A percentile compares a stretch with the other conserved stretches of the same genome.
phyloP scores from a whole-genome alignment of 768 basidiomycete species.

The Russula foetens region DNA sequence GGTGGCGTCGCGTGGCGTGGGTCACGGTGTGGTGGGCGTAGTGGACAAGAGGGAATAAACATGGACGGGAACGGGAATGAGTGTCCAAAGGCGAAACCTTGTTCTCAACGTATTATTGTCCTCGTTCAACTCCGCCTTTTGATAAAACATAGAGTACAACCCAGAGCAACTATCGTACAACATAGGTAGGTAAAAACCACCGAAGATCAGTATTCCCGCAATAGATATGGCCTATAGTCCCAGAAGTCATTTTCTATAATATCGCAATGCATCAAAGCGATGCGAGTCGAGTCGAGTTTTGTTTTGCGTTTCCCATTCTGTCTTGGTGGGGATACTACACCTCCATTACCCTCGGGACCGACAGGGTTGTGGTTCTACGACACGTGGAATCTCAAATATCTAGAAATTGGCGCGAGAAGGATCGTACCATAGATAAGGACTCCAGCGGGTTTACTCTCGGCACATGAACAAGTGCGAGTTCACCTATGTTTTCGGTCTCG shows the following conservation, averaged over 20 bases:
- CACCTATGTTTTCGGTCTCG: not conserved
- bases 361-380: not conserved
- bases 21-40: not conserved
- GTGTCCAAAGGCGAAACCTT: not conserved
- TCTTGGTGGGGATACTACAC: not conserved
- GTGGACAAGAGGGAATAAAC: not conserved
- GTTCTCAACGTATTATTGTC: slow-evolving; percentile 1
- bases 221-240: slow-evolving; percentile 48
- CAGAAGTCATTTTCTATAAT: slow-evolving; percentile 81
- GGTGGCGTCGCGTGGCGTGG: not conserved
- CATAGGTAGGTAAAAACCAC: too few species aligned
- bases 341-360: not conserved
- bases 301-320: slow-evolving; percentile 21
- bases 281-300: slow-evolving; percentile 32
- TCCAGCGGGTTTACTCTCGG: not conserved
- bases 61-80: not conserved
- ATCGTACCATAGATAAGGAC: not conserved
- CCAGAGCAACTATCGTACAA: too few species aligned
- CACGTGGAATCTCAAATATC: not conserved
- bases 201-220: slow-evolving; percentile 24
- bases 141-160: too few species aligned
- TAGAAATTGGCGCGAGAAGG: not conserved
- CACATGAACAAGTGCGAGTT: not conserved
- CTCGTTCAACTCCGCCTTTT: slow-evolving; percentile 5
- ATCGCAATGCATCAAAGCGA: slow-evolving; percentile 71